Base-by-base conservation (phyloP, 2,329 filamentous ascomycete species). In the Ceratocystiopsis minuta region DNA sequence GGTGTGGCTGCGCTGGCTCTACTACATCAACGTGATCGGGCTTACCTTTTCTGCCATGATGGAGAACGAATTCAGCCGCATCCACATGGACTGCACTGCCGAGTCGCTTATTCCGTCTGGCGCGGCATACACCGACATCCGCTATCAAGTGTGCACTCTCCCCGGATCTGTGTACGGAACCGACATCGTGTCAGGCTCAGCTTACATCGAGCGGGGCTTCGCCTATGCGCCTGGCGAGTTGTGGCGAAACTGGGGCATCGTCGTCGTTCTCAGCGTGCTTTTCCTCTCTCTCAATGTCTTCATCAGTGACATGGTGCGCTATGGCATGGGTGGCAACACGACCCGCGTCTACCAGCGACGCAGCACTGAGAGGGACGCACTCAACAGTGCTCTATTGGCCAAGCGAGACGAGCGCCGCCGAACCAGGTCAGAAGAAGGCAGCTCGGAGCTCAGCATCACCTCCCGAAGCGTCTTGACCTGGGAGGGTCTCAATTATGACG, bases 211-310 rank as follows among this genome's bases (percentile, higher is more conserved):
- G 0, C 59, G 73, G 17, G 74, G 67, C 0, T 93, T 82, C 56
- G 67, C 69, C 0, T 92, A 87, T 60, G 56, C 63, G 13, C 68
- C 70, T 0, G 60, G 63, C 1, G 72, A 88, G 40, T 64, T 90
- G 1, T 92, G 85, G 85, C 70, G 83, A 36, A 86, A 90, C 58
- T 83, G 80, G 56, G 83, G 81, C 1, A 90, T 94, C 48, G 76
- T 92, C 46, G 55, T 86, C 12, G 75, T 67, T 2, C 70, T 92
- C 47, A 83, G 92, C 42, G 59, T 79, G 35, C 75, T 75, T 45
- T 93, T 93, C 61, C 65, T 94, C 4, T 58, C 72, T 12, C 60
- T 82, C 44, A 88, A 93, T 49, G 78, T 85, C 34, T 67, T 83
- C 15, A 67, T 88, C 0, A 86, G 84, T 53, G 86, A 94, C 55